Evolutionary conservation across 176 grass and related monocot species (phyloP).

Genomic region (Poa pratensis): DNA sequence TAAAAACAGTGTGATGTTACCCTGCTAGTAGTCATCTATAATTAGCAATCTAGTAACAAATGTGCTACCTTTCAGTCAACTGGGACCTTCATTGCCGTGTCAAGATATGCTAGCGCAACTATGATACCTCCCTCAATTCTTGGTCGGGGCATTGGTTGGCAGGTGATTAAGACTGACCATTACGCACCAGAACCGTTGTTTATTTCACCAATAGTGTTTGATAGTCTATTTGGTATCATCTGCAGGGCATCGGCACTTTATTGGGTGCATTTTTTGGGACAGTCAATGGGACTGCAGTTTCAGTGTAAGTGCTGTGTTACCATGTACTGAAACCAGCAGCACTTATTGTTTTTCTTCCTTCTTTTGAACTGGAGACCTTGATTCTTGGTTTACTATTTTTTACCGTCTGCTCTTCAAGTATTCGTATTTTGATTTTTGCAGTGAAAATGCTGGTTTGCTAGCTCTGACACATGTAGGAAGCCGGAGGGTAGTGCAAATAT

Average conservation of each 20-base stretch:
- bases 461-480: constrained; percentile 92
- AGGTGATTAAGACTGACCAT: constrained; percentile 50
- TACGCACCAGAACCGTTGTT: background rate
- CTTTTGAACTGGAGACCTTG: background rate
- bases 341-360: background rate
- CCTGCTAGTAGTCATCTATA: background rate
- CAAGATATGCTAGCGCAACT: constrained; percentile 88
- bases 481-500: constrained; percentile 90
- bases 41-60: constrained; percentile 9
- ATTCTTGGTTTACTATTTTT: background rate
- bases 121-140: constrained; percentile 88
- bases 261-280: constrained; percentile 68
- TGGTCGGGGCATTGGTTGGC: constrained; percentile 95
- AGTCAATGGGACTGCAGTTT: constrained; percentile 62
- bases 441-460: constrained; percentile 92
- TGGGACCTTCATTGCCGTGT: constrained; percentile 74
- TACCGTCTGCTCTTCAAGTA: background rate
- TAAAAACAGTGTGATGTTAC: background rate
- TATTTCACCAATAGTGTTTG: background rate
- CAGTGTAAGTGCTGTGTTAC: constrained; percentile 53
- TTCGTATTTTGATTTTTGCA: constrained; percentile 22
- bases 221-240: constrained; percentile 10
- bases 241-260: constrained; percentile 57
- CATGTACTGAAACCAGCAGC: background rate
- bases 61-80: constrained; percentile 60